Base-by-base conservation (phyloP, 2,329 filamentous ascomycete genomes). In the Neocatenulostroma microsporum region DNA sequence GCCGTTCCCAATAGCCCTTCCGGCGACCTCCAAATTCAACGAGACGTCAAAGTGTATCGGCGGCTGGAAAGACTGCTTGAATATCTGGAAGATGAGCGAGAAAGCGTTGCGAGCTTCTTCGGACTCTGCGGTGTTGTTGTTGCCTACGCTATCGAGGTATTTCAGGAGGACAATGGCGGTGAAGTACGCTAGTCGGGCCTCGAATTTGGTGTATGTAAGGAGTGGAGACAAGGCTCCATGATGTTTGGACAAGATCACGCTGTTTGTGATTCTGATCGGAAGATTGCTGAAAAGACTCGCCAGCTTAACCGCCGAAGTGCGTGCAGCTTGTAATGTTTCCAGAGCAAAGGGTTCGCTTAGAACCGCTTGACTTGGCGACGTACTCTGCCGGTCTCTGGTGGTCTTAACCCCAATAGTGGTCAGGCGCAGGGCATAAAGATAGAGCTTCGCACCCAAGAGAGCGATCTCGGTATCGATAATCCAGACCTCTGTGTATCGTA, bases 391-490 rank as follows among this genome's bases (percentile, higher is more conserved):
- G n/a, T n/a, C n/a, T n/a, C n/a, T n/a, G n/a, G n/a, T n/a, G n/a
- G n/a, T n/a, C n/a, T n/a, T n/a, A n/a, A n/a, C n/a, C 9, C 18
- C 21, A 12, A 17, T 19, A n/a, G 14, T 15, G 31, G 24, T 8
- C 3, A 39, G 26, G 20, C 19, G 30, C 20, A 34, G 14, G 14
- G 18, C 31, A 30, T 27, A 34, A 12, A 39, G n/a, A 15, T 39
- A 27, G 7, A 35, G 23, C 24, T 35, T 29, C 23, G 37, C 30
- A 6, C 23, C 28, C 12, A 30, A 19, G 4, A 35, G 31, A 18
- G 32, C 37, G 21, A 35, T 28, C 20, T 35, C 37, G n/a, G 37
- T 31, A 11, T 35, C 21, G n/a, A 39, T 11, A 12, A 18, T 35
- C 37, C 37, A 39, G 9, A 21, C 24, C 3, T 9, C 2, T 3